These are phyloP conservation scores for Phytophthora citricola DNA, from an alignment of 352 stramenopile genomes.

Conservation along the genomic window DNA sequence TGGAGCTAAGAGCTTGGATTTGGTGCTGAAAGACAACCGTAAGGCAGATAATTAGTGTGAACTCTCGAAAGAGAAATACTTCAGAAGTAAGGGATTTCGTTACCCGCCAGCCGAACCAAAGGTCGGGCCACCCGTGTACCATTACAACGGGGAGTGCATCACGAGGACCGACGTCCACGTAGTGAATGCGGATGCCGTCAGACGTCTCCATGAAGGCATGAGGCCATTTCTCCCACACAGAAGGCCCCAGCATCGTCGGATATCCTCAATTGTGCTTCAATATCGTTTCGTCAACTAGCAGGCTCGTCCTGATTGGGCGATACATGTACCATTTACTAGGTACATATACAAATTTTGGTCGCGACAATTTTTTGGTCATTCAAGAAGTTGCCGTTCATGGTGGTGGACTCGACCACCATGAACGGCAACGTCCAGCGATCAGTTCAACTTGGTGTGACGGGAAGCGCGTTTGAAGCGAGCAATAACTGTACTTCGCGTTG, in stretches of 20 bases:
- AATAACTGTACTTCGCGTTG: too few species aligned
- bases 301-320: too few species aligned
- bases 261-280: constrained; percentile 20
- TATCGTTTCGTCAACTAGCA: constrained; percentile 15
- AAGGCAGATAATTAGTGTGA: background rate
- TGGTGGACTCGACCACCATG: constrained; percentile 8
- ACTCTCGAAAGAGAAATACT: too few species aligned
- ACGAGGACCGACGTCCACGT: constrained; percentile 58
- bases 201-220: constrained; percentile 42
- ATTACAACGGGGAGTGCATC: constrained; percentile 63
- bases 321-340: too few species aligned
- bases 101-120: constrained; percentile 77
- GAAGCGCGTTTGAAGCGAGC: too few species aligned
- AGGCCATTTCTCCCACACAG: constrained; percentile 35
- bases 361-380: too few species aligned
- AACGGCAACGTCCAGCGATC: constrained; percentile 2
- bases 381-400: background rate
- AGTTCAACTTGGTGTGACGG: background rate
- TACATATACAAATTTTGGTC: too few species aligned
- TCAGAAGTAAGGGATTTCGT: background rate
- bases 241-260: constrained; percentile 14
- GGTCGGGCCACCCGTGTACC: constrained; percentile 78
- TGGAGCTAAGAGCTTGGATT: constrained; percentile 47
- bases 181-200: constrained; percentile 55
- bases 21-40: constrained; percentile 39